These are phyloP conservation scores for Trichoderma atrobrunneum DNA, from an alignment of 2,329 filamentous ascomycete genomes.

Conservation along the genomic window DNA sequence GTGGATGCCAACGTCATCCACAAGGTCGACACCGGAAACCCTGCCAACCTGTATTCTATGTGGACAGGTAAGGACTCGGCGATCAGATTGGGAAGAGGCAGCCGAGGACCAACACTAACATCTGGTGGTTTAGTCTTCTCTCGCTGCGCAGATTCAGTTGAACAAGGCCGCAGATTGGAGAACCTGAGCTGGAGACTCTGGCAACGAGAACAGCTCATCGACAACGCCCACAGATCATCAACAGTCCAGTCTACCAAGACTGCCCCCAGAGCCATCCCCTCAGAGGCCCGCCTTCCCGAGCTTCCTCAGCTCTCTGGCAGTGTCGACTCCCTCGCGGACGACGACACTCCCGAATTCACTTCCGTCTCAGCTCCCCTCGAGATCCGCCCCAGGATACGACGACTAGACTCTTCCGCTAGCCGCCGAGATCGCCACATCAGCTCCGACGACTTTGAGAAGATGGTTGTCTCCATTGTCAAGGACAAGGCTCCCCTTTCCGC, in stretches of 20 bases:
- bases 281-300: conserved; percentile 44
- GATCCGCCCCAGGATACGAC: conserved; percentile 65
- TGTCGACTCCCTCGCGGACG: conserved; percentile 70
- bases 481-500: conserved; percentile 64
- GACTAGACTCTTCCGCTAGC: conserved; percentile 68
- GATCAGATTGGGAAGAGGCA: background rate
- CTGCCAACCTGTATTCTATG: conserved; percentile 92
- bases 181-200: conserved; percentile 95
- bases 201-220: conserved; percentile 78
- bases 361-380: conserved; percentile 55
- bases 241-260: conserved; percentile 39
- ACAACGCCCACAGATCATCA: conserved; percentile 59
- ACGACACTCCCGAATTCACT: conserved; percentile 60
- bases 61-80: conserved; percentile 75
- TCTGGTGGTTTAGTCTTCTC: conserved; percentile 68
- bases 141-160: conserved; percentile 88
- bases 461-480: conserved; percentile 90
- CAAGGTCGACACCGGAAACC: conserved; percentile 89
- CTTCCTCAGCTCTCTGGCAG: conserved; percentile 74
- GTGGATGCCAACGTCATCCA: conserved; percentile 90
- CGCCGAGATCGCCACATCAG: conserved; percentile 83
- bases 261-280: conserved; percentile 50
- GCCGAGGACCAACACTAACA: background rate
- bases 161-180: conserved; percentile 87
- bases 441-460: conserved; percentile 88